Evolutionary conservation across 2,329 filamentous ascomycete genomes (phyloP).

Genomic region (Ambrosiella beaveri): DNA sequence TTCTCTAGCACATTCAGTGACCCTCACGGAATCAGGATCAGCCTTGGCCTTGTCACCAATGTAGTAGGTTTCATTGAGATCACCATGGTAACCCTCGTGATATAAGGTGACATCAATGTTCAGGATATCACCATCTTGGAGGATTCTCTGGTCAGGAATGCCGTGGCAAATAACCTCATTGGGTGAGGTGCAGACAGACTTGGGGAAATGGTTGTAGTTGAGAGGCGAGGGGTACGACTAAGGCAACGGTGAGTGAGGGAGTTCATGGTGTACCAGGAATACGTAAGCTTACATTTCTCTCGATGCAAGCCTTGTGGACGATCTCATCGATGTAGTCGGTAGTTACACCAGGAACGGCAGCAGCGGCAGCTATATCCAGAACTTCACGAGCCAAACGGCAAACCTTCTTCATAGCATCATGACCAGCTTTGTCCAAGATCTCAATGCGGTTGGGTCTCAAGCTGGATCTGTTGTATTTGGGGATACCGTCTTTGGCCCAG

Average conservation of each 20-base stretch:
- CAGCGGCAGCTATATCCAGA: slow-evolving; percentile 74
- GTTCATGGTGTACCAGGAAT: not conserved
- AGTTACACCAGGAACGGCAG: slow-evolving; percentile 74
- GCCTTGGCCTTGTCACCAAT: slow-evolving; percentile 74
- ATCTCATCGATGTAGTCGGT: slow-evolving; percentile 91
- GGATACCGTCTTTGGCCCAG: slow-evolving; percentile 72
- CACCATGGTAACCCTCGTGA: slow-evolving; percentile 86
- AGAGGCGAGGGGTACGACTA: slow-evolving; percentile 88
- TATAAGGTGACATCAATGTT: slow-evolving; percentile 95
- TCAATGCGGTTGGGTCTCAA: slow-evolving; percentile 64
- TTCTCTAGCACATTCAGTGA: slow-evolving; percentile 79
- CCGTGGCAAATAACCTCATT: slow-evolving; percentile 99
- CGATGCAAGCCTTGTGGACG: slow-evolving; percentile 85
- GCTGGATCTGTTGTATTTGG: slow-evolving; percentile 41
- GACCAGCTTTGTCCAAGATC: slow-evolving; percentile 60
- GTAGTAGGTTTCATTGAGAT: slow-evolving; percentile 98
- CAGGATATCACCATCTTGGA: slow-evolving; percentile 86
- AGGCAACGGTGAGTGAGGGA: not conserved
- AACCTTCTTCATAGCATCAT: slow-evolving; percentile 83
- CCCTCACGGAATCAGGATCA: slow-evolving; percentile 71
- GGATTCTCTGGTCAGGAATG: slow-evolving; percentile 76
- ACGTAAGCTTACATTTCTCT: slow-evolving; percentile 55
- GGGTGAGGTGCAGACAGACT: slow-evolving; percentile 88
- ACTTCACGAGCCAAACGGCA: slow-evolving; percentile 79
- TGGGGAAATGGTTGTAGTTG: slow-evolving; percentile 93